Conservation (phyloP, 345 rosid species). For the Eucalyptus dawsonii region DNA sequence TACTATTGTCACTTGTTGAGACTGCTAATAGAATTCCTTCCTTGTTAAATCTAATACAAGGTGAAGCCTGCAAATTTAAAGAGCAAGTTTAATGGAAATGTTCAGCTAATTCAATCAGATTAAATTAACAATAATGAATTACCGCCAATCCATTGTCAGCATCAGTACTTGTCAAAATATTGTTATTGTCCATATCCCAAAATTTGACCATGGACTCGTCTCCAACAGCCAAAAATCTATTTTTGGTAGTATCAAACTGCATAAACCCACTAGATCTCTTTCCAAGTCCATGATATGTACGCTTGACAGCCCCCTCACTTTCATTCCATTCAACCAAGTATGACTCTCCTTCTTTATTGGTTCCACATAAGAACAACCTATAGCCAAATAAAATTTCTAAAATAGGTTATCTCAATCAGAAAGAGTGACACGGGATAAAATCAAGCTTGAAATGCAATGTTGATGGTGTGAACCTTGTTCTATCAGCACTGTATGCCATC, state of each 20-base stretch:
- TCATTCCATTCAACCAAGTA: no score
- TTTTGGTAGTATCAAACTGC: constrained; percentile 70
- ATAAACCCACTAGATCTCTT: constrained; percentile 45
- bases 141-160: constrained; percentile 81
- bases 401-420: no score
- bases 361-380: no score
- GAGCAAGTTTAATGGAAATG: background rate
- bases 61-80: constrained; percentile 16
- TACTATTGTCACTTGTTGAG: constrained; percentile 16
- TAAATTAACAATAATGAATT: background rate
- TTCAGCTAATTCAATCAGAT: background rate
- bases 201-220: constrained; percentile 59
- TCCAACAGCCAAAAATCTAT: constrained; percentile 67
- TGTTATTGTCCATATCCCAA: constrained; percentile 68
- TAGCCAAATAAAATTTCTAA: no score
- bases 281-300: no score
- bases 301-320: no score
- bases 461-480: no score
- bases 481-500: no score
- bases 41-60: constrained; percentile 30
- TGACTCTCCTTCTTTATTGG: no score
- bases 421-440: no score
- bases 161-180: constrained; percentile 35
- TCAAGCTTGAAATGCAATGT: no score
- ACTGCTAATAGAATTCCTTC: constrained; percentile 30